Evolutionary conservation across 306 rosid genomes (phyloP).

Genomic region (Cucumis melo): DNA sequence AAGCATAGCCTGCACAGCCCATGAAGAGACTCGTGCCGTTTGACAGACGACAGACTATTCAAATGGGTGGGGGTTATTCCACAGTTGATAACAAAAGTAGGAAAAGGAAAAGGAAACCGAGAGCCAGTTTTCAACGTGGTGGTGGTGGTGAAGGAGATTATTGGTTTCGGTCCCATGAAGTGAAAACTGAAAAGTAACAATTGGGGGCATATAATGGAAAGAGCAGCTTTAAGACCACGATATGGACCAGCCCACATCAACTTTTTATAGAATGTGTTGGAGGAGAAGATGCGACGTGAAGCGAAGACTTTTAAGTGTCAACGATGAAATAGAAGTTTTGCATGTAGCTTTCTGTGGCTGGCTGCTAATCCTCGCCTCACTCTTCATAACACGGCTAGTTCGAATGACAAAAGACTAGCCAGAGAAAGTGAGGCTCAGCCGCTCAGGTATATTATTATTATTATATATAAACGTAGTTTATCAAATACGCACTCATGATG

Average conservation of each 20-base stretch:
- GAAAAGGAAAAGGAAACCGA: conserved; percentile 1
- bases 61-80: background rate
- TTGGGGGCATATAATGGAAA: background rate
- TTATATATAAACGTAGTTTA: background rate
- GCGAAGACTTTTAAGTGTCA: background rate
- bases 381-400: background rate
- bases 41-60: background rate
- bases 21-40: background rate
- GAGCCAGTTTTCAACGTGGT: background rate
- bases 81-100: background rate
- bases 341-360: background rate
- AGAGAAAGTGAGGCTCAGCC: background rate
- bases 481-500: background rate
- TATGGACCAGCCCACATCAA: background rate
- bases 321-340: background rate
- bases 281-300: background rate
- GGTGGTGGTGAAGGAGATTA: background rate
- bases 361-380: background rate
- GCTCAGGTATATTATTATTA: background rate
- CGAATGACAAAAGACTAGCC: background rate
- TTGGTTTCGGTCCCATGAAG: conserved; percentile 4
- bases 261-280: conserved; percentile 3
- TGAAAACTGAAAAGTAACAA: conserved; percentile 2
- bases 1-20: background rate
- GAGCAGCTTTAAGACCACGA: conserved; percentile 1